Base-by-base conservation (phyloP, 306 rosid species). In the Hippophae tibetana region DNA sequence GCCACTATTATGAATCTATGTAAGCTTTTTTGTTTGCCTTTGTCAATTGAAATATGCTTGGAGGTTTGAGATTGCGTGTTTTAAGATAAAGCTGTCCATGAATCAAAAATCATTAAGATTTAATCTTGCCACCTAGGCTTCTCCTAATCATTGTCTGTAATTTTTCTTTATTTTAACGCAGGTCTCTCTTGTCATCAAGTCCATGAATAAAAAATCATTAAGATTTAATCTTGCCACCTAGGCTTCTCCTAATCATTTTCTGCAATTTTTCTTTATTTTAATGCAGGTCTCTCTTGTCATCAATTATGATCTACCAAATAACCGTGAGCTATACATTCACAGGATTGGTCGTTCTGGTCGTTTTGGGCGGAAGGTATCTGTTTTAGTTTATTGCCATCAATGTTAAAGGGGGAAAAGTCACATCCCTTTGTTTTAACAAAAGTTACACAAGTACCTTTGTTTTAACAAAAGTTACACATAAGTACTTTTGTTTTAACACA, bases 331-430 rank as follows among this genome's bases (percentile, higher is more conserved):
- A 53, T 92, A 92, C 79, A 92, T 92, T 65, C 99, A 92, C 76
- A 85, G 99, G 11, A 92, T 92, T 68, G 99, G 96, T 51, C 94
- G 96, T 8, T 92, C 98, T 73, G 98, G 98, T 61, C 98, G 98
- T 58, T 92, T 92, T 78, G 99, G 99, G 31, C 89, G 99, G 69
- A 92, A 92, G 98, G 98, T 92, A 83, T 58, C 53, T 58, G 11
- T 60, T 25, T 43, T 25, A 40, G 38, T 3, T 54, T 5, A 7
- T 45, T 10, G n/a, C 12, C 23, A 13, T 7, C 26, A 12, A 26
- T 42, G 6, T 26, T 44, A 46, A 5, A 18, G 42, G 42, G 42
- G 42, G 44, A 51, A 26, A 60, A 31, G 43, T n/a, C 9, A 3
- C 31, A 9, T 26, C 7, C 5, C 10, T 54, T 54, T 54, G 11